These are phyloP conservation scores for Rhinocladiella similis DNA, from an alignment of 2,329 filamentous ascomycete genomes.

Conservation along the genomic window DNA sequence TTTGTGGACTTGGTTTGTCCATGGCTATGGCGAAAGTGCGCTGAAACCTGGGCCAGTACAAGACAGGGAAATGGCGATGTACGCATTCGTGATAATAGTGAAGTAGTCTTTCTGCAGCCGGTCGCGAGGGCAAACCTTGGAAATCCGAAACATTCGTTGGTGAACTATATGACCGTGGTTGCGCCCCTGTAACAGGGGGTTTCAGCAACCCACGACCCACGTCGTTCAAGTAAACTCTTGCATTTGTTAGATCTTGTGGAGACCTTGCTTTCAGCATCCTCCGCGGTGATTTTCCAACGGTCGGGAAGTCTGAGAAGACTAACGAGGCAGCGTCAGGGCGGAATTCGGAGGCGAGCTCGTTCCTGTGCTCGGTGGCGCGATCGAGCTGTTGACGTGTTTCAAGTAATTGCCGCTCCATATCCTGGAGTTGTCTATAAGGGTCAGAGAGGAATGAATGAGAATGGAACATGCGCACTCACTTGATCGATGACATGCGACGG, in stretches of 20 bases:
- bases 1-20: constrained; percentile 59
- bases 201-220: constrained; percentile 79
- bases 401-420: constrained; percentile 87
- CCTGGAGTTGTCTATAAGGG: constrained; percentile 73
- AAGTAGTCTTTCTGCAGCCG: constrained; percentile 70
- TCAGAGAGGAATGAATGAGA: constrained; percentile 23
- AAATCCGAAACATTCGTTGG: constrained; percentile 37
- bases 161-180: constrained; percentile 40
- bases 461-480: constrained; percentile 52
- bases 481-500: constrained; percentile 97
- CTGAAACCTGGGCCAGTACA: constrained; percentile 86
- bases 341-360: constrained; percentile 46
- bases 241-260: constrained; percentile 69
- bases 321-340: constrained; percentile 44
- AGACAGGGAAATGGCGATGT: constrained; percentile 77
- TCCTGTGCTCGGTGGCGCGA: constrained; percentile 61
- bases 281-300: constrained; percentile 65
- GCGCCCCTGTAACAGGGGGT: constrained; percentile 53
- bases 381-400: constrained; percentile 77
- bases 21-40: constrained; percentile 77
- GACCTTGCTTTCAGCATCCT: constrained; percentile 62
- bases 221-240: constrained; percentile 69
- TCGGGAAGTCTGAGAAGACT: constrained; percentile 59
- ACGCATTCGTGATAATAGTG: constrained; percentile 73
- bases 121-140: constrained; percentile 69